Conservation (phyloP, 441 rosid species). For the Pelargonium australe region DNA sequence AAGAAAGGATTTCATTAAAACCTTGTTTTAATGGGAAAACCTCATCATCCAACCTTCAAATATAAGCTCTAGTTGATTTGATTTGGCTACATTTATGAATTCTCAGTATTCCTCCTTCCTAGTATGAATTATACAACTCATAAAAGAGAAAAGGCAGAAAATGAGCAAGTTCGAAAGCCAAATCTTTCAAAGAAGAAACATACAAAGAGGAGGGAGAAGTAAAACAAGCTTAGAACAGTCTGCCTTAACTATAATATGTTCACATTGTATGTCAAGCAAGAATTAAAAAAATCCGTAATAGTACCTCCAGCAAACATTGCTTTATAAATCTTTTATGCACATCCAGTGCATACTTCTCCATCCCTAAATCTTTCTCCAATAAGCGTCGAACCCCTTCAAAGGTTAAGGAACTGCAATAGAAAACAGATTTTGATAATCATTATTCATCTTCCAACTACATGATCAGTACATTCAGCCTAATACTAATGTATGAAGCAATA, state of each 20-base stretch:
- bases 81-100: too few relatives aligned
- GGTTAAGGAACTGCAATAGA: constrained; percentile 54
- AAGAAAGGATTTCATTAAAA: too few relatives aligned
- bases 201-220: background rate
- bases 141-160: background rate
- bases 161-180: background rate
- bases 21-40: too few relatives aligned
- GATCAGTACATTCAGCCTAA: background rate
- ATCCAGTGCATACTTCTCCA: constrained; percentile 56
- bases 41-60: too few relatives aligned
- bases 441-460: background rate
- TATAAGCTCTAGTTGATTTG: too few relatives aligned
- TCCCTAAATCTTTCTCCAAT: constrained; percentile 71
- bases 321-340: constrained; percentile 66
- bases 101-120: too few relatives aligned
- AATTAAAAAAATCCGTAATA: background rate
- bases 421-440: constrained; percentile 8
- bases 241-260: background rate
- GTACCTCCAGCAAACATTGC: constrained; percentile 55
- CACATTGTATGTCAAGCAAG: background rate
- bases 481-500: background rate
- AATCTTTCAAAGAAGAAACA: background rate
- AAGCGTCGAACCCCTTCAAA: constrained; percentile 76
- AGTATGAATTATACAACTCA: background rate
- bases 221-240: background rate